phyloP scores from a whole-genome alignment of 2,329 filamentous ascomycete genomes.

The Aschersonia sp. region DNA sequence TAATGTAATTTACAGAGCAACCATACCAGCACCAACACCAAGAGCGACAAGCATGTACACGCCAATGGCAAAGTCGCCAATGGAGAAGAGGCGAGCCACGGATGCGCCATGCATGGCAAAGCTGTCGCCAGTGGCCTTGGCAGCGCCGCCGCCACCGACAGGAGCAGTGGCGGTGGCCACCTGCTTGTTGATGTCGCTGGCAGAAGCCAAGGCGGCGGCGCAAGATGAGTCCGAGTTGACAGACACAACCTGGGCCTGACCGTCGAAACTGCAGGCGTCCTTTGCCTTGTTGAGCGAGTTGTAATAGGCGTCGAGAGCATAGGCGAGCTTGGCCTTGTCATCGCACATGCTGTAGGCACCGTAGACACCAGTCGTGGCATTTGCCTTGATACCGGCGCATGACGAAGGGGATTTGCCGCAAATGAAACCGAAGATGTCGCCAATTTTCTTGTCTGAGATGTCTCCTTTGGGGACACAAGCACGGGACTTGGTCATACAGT shows the following conservation, averaged over 20 bases:
- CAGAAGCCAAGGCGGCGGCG: conserved; percentile 42
- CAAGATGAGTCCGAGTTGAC: conserved; percentile 37
- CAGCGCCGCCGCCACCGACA: conserved; percentile 3
- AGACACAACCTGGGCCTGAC: conserved; percentile 43
- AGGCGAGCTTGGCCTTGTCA: conserved; percentile 54
- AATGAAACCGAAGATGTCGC: conserved; percentile 58
- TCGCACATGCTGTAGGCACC: conserved; percentile 70
- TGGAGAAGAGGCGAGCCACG: conserved; percentile 23
- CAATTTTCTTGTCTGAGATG: conserved; percentile 44
- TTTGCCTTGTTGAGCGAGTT: conserved; percentile 33
- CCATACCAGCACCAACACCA: conserved; percentile 36
- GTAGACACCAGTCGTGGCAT: conserved; percentile 53
- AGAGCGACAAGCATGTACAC: conserved; percentile 37
- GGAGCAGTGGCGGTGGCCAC: conserved; percentile 3
- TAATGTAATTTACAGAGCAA: conserved; percentile 29
- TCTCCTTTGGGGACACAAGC: conserved; percentile 50
- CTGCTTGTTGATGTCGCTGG: conserved; percentile 38
- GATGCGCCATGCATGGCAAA: conserved; percentile 7
- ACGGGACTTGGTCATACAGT: conserved; percentile 68
- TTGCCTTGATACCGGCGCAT: conserved; percentile 55
- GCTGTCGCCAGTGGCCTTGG: conserved; percentile 3
- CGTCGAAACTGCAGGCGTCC: conserved; percentile 56
- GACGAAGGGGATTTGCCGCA: conserved; percentile 42
- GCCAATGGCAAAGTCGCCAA: conserved; percentile 33
- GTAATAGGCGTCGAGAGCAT: conserved; percentile 63